A percentile compares a stretch with the other conserved stretches of the same genome.
Conservation (phyloP, 1,139 yeast genomes). For the Candida neerlandica region DNA sequence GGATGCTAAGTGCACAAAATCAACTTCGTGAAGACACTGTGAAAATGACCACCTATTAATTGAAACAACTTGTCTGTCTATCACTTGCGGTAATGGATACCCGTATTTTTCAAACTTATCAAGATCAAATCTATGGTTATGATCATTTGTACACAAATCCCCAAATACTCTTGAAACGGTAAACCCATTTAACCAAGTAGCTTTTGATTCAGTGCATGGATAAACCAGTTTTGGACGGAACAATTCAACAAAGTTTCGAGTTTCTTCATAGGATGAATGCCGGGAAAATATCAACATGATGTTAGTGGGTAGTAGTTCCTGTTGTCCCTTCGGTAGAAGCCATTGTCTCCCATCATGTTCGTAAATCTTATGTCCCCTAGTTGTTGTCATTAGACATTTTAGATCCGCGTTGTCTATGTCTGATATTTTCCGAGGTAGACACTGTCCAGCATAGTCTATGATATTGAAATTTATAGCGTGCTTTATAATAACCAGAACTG, state of each 20-base stretch:
- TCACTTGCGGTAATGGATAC: slow-evolving; percentile 16
- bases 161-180: slow-evolving; percentile 50
- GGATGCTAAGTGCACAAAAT: slow-evolving; percentile 19
- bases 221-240: slow-evolving; percentile 49
- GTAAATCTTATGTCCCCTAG: slow-evolving; percentile 27
- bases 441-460: slow-evolving; percentile 33
- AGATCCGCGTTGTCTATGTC: slow-evolving; percentile 22
- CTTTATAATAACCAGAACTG: slow-evolving; percentile 22
- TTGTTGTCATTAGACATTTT: slow-evolving; percentile 20
- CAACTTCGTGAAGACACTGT: slow-evolving; percentile 33
- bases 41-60: slow-evolving; percentile 40
- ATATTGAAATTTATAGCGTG: slow-evolving; percentile 47
- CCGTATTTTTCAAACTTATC: slow-evolving; percentile 26
- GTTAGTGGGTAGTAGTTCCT: slow-evolving; percentile 41
- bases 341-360: slow-evolving; percentile 27
- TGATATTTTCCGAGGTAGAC: slow-evolving; percentile 27
- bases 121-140: slow-evolving; percentile 34
- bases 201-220: slow-evolving; percentile 42
- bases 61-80: slow-evolving; percentile 23
- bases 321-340: slow-evolving; percentile 29
- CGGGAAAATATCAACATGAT: slow-evolving; percentile 50
- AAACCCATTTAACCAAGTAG: slow-evolving; percentile 45
- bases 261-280: slow-evolving; percentile 56
- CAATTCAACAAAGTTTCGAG: slow-evolving; percentile 35
- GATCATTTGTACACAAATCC: slow-evolving; percentile 27